Base-by-base conservation (phyloP, 257 asterid species). In the Salvia hispanica region DNA sequence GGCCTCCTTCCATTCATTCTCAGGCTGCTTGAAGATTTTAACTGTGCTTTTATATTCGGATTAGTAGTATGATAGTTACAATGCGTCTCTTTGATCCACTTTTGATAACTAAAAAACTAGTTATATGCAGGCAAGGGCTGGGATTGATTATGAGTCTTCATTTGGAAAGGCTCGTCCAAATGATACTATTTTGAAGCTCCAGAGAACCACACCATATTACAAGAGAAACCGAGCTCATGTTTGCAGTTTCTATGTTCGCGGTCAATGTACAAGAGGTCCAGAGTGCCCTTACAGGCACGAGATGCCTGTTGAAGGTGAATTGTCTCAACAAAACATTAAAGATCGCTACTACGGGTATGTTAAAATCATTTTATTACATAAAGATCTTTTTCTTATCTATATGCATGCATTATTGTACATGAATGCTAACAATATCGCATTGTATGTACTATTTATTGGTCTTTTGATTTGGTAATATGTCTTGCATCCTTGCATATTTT, bases 281-380 rank as follows among this genome's bases (percentile, higher is more conserved):
- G 99, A 94, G 81, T 94, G 99, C 75, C 99, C 98, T 15, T 94
- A 87, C 73, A 81, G 98, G 79, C 99, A 91, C n/a, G 98, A 94
- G 79, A 94, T 91, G 99, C 99, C 99, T 4, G 96, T 74, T 48
- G 89, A 92, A n/a, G 99, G 99, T 62, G 99, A 94, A 76, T 67
- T 94, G 71, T 91, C 99, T 6, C 99, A 91, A 64, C 98, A 94
- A 75, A 94, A 94, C 67, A 94, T 94, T 36, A 89, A 94, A 79
- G 98, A 94, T 68, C 97, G 99, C 71, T 94, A 94, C 75, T 89
- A 94, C 13, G 98, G 98, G 99, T 94, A 94, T 59, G 95, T 62
- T 36, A 16, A 5, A 54, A 8, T 37, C 58, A 2, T 25, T 33
- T 66, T 51, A 5, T 25, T n/a, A 62, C 54, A 73, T 39, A 45